These are phyloP conservation scores for Dactylorhiza incarnata DNA, from an alignment of 106 monocot species.

Conservation along the genomic window DNA sequence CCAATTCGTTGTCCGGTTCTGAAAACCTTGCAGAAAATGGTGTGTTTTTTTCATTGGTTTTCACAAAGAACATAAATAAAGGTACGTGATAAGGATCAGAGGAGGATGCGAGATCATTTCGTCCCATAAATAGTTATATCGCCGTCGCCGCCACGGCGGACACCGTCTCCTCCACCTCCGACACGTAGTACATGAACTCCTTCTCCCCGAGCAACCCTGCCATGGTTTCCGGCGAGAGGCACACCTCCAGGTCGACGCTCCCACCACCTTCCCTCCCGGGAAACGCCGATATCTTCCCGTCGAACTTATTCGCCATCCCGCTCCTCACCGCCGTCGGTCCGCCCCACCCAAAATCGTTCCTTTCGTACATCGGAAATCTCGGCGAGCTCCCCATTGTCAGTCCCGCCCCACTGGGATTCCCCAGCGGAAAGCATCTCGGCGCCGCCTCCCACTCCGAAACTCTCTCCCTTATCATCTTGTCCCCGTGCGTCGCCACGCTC, in stretches of 20 bases:
- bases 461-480: constrained; percentile 14
- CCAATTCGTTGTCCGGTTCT: too few species aligned
- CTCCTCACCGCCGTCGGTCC: constrained; percentile 27
- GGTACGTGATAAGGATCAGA: too few species aligned
- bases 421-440: constrained; percentile 30
- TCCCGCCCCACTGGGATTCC: constrained; percentile 28
- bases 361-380: constrained; percentile 44
- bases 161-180: not conserved
- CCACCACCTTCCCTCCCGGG: constrained; percentile 32
- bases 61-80: too few species aligned
- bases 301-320: constrained; percentile 49
- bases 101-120: too few species aligned
- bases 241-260: constrained; percentile 51
- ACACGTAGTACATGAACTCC: constrained; percentile 33
- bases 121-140: not conserved
- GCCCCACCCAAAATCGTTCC: constrained; percentile 52
- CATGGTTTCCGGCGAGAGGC: constrained; percentile 44
- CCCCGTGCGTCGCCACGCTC: constrained; percentile 20
- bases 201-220: constrained; percentile 25
- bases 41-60: too few species aligned
- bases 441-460: constrained; percentile 34
- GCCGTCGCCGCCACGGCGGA: not conserved
- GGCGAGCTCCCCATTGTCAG: constrained; percentile 38
- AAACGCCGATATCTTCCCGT: constrained; percentile 53
- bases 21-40: too few species aligned